Percentiles rank a stretch among this genome's conserved stretches.
These are phyloP conservation scores for Zizania palustris DNA, from an alignment of 202 grass and related monocot species.

Conservation along the genomic window DNA sequence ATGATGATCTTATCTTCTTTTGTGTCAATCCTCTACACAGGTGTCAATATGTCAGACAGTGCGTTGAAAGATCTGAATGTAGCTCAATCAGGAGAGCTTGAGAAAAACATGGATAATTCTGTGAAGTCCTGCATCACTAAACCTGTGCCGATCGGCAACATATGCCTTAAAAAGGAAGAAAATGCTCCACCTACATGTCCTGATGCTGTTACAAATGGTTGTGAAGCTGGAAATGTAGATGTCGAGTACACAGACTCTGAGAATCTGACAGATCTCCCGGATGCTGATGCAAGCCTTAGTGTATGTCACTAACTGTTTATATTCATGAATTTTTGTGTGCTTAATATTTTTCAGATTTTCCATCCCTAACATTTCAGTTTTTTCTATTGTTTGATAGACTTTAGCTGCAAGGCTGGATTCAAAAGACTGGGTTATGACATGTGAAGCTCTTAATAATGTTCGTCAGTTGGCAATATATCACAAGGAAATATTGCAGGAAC, in stretches of 20 bases:
- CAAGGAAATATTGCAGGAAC: constrained; percentile 76
- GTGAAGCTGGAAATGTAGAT: constrained; percentile 54
- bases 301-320: constrained; percentile 52
- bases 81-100: constrained; percentile 51
- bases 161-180: constrained; percentile 44
- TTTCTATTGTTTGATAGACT: constrained; percentile 54
- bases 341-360: neutral
- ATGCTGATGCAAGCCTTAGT: constrained; percentile 62
- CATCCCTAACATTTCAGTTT: constrained; percentile 21
- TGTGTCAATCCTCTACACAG: constrained; percentile 22
- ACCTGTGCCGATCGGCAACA: constrained; percentile 53
- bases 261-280: constrained; percentile 67
- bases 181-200: constrained; percentile 32
- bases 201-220: constrained; percentile 54
- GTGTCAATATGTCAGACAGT: constrained; percentile 69
- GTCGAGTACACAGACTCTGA: constrained; percentile 91
- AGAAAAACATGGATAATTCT: constrained; percentile 54
- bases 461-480: constrained; percentile 84
- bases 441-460: constrained; percentile 93
- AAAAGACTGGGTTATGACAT: constrained; percentile 88
- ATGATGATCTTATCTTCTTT: constrained; percentile 29
- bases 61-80: constrained; percentile 69
- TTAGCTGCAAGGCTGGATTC: constrained; percentile 81
- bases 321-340: constrained; percentile 10
- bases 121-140: constrained; percentile 49